phyloP scores from a whole-genome alignment of 495 filamentous ascomycete genomes.

The Talaromyces liani region DNA sequence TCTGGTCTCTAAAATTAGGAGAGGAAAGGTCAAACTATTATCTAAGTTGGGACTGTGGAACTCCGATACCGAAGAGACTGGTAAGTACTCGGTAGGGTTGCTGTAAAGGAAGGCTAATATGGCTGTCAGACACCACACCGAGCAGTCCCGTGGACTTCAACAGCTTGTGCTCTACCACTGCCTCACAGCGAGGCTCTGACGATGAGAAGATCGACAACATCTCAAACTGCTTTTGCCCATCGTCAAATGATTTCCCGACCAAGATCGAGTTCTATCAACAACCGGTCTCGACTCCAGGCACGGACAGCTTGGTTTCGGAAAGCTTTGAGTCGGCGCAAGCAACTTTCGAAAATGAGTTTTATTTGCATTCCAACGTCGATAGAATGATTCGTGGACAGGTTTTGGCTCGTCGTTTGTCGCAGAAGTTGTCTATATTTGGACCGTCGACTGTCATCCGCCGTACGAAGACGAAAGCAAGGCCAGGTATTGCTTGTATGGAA shows the following conservation, averaged over 20 bases:
- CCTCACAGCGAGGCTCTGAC: not conserved
- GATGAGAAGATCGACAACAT: not conserved
- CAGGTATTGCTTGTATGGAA: constrained; percentile 27
- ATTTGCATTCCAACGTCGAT: constrained; percentile 8
- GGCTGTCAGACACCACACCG: not conserved
- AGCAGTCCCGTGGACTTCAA: not conserved
- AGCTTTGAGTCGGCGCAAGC: not conserved
- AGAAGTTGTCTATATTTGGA: constrained; percentile 43
- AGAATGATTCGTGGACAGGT: constrained; percentile 16
- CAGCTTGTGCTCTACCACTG: not conserved
- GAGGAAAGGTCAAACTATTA: constrained; percentile 31
- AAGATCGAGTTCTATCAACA: not conserved
- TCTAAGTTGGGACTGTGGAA: constrained; percentile 27
- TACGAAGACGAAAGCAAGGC: constrained; percentile 33
- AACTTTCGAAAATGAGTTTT: not conserved
- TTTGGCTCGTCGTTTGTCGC: constrained; percentile 37
- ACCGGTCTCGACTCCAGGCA: not conserved
- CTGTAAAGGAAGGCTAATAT: not conserved
- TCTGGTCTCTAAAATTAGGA: constrained; percentile 13
- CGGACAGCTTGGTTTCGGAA: not conserved
- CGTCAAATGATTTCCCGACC: not conserved
- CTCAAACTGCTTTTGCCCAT: not conserved
- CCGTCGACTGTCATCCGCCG: constrained; percentile 50
- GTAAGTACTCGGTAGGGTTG: not conserved
- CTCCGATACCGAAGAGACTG: constrained; percentile 13